Evolutionary conservation across 768 basidiomycete genomes (phyloP).

Genomic region (Trametes coccinea): DNA sequence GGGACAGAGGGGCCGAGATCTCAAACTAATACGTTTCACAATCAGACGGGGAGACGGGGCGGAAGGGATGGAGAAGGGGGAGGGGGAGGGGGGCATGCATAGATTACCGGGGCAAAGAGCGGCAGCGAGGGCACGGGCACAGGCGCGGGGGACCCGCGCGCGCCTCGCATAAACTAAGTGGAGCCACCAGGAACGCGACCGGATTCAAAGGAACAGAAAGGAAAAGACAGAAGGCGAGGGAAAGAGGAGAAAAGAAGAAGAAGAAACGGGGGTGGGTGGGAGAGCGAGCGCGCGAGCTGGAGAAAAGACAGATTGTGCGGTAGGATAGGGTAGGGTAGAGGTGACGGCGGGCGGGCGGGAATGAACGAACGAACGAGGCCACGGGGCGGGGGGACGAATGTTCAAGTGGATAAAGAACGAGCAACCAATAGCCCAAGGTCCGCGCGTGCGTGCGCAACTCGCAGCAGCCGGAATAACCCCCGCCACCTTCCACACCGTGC

Average conservation of each 20-base stretch:
- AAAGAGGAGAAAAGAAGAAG: slow-evolving; percentile 5
- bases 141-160: not conserved
- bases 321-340: not conserved
- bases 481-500: not conserved
- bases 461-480: slow-evolving; percentile 4
- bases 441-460: slow-evolving; percentile 20
- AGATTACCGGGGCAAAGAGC: slow-evolving; percentile 18
- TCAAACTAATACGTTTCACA: not conserved
- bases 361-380: slow-evolving; percentile 20
- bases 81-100: slow-evolving; percentile 7
- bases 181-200: not conserved
- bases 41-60: not conserved
- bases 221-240: not conserved
- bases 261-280: not conserved
- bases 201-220: slow-evolving; percentile 1
- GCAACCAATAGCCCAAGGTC: slow-evolving; percentile 67
- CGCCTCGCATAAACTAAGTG: slow-evolving; percentile 9
- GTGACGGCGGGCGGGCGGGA: slow-evolving; percentile 31
- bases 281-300: not conserved
- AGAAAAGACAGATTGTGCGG: not conserved
- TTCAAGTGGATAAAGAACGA: slow-evolving; percentile 51
- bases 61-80: not conserved
- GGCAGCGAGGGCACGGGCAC: not conserved
- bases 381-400: slow-evolving; percentile 28
- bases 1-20: not conserved